Base-by-base conservation (phyloP, 2,329 filamentous ascomycete genomes). In the Aureobasidium sp. region DNA sequence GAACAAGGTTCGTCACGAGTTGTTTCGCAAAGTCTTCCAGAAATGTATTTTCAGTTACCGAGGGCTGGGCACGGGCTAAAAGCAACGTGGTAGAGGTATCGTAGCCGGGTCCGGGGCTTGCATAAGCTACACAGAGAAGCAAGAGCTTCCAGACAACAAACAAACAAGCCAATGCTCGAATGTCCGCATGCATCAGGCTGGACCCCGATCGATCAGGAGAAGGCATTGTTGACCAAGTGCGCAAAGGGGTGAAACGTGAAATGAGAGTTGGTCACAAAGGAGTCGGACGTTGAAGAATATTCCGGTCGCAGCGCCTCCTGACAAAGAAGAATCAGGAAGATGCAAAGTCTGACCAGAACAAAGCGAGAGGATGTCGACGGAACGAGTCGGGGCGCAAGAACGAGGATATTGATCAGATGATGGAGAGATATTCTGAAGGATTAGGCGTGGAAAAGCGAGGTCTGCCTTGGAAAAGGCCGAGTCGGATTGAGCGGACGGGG, bases 71-170 rank as follows among this genome's bases (percentile, higher is more conserved):
- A 75, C 39, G 59, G 64, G 77, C 55, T 32, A 75, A 80, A 68
- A 81, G 68, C 34, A 83, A 74, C 42, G 81, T 80, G 7, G 82
- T 86, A 7, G 89, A 93, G n/a, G 89, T 92, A 75, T 95, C 90
- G 72, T 94, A 95, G 54, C 84, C 84, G 21, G 77, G 76, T 66
- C 83, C 84, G 16, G 82, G 82, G 62, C 80, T 83, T 50, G 82
- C 71, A 57, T 75, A 69, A 58, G 85, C 85, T 60, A 92, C 72
- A 49, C 80, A 67, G n/a, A 91, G 72, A 7, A 94, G 76, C 10
- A 89, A 69, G 6, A 73, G 55, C 71, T 93, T 94, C 88, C 88
- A 92, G 13, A 76, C 70, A 5, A 77, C 60, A 69, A 89, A 91
- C 3, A 77, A 67, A 13, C 67, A 54, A 30, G 68, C 47, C 16